phyloP scores from a whole-genome alignment of 352 stramenopile species.

The Globisporangium barbulae region DNA sequence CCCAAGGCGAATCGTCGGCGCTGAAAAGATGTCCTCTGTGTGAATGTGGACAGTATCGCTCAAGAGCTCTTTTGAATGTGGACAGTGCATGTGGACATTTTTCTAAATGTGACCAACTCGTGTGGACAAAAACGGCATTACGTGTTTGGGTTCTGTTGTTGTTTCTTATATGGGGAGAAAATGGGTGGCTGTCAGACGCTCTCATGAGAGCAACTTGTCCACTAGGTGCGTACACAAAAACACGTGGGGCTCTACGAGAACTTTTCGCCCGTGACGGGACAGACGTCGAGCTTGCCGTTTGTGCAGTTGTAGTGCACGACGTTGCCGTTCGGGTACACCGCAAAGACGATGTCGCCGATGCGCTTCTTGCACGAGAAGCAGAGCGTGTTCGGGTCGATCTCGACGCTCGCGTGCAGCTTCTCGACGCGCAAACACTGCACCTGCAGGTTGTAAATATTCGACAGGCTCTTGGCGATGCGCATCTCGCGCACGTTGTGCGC shows the following conservation, averaged over 20 bases:
- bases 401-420: conserved; percentile 69
- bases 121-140: not conserved
- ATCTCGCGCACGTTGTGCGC: conserved; percentile 82
- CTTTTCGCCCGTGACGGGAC: conserved; percentile 74
- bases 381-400: conserved; percentile 77
- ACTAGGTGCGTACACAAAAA: not conserved
- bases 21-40: not conserved
- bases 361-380: conserved; percentile 84
- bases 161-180: conserved; percentile 6
- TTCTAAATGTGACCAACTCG: not conserved
- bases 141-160: not conserved
- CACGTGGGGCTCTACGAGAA: conserved; percentile 47
- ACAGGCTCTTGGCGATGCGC: conserved; percentile 77
- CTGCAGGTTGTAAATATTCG: conserved; percentile 89
- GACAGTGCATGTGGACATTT: not conserved
- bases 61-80: not conserved
- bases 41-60: not conserved
- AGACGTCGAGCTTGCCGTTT: conserved; percentile 79
- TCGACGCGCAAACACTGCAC: conserved; percentile 85
- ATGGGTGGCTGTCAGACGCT: conserved; percentile 1
- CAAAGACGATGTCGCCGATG: conserved; percentile 87
- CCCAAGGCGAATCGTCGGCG: conserved; percentile 8
- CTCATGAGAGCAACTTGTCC: not conserved
- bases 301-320: conserved; percentile 89
- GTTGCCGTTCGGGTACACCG: conserved; percentile 82